These are phyloP conservation scores for Coemansia sp. DNA, from an alignment of 192 early-diverging fungal genomes.

Conservation along the genomic window DNA sequence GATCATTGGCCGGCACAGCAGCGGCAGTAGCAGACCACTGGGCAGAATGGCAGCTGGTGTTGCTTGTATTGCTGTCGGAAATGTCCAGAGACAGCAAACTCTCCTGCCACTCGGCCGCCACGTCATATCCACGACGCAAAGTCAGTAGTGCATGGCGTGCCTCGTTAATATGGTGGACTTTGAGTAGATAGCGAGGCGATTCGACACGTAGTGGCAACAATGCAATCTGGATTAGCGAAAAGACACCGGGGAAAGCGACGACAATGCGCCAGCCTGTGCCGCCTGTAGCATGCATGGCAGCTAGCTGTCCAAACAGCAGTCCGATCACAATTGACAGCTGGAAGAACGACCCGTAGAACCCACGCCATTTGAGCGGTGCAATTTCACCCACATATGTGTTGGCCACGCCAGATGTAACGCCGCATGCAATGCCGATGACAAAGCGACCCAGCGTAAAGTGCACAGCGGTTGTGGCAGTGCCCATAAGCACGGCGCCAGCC, in stretches of 20 bases:
- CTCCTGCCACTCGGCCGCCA: constrained; percentile 61
- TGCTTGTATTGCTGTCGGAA: background rate
- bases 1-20: background rate
- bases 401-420: constrained; percentile 56
- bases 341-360: constrained; percentile 69
- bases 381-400: constrained; percentile 75
- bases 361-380: constrained; percentile 63
- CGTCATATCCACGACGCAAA: constrained; percentile 58
- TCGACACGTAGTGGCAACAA: constrained; percentile 65
- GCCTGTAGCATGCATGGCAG: constrained; percentile 54
- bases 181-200: constrained; percentile 67
- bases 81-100: constrained; percentile 43
- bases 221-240: constrained; percentile 61
- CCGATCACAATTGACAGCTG: constrained; percentile 74
- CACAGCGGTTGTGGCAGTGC: constrained; percentile 57
- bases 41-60: constrained; percentile 3
- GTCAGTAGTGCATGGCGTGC: constrained; percentile 61
- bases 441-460: constrained; percentile 72
- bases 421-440: constrained; percentile 69
- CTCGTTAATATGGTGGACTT: constrained; percentile 59
- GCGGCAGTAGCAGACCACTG: constrained; percentile 3
- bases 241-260: constrained; percentile 58
- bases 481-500: constrained; percentile 63
- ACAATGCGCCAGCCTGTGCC: constrained; percentile 69
- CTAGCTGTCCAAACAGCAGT: constrained; percentile 64